Evolutionary conservation across 2,329 filamentous ascomycete genomes (phyloP), one percentile per base, ranked within the genome.

Genomic region (Claviceps fusiformis): DNA sequence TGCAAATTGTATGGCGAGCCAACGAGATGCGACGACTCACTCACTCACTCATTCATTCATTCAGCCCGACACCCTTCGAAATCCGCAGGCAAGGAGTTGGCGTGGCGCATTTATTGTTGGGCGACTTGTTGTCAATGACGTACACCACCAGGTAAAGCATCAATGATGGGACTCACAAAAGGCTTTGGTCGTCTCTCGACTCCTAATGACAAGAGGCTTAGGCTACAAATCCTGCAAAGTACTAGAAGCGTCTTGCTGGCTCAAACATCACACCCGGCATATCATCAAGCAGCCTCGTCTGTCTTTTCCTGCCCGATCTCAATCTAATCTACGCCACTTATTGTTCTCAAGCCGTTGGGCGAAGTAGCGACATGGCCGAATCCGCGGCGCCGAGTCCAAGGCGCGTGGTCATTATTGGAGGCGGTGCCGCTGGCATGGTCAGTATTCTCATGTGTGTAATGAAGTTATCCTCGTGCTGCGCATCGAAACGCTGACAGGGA

Each of bases 351-450:
- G 27, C 19, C 35, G 35, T 37, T 11, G 29, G 5, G 11, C 11
- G 7, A 2, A 41, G 8, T 31, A 6, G 17, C 24, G 49, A 45
- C 7, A 58, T 58, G 56, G 27, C 48, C 29, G 41, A 37, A 29
- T 49, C 57, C n/a, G 10, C 50, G 15, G 29, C 41, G 15, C 35
- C n/a, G 48, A 56, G 55, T 43, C 59, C 48, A 55, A 79, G 78
- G 60, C 76, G 74, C 59, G 71, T 85, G 24, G 73, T 80, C 11
- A 73, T 85, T 29, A 74, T 86, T 33, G 82, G 82, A 3, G 82
- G 77, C 35, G 83, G 82, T 31, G 81, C 81, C 43, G 79, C 82
- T 48, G 82, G 82, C 65, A 81, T 78, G 79, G 75, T 78, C 60
- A 56, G 63, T 49, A 27, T 50, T 45, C 29, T 11, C 27, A n/a